Base-by-base conservation (phyloP, 2,329 filamentous ascomycete genomes). In the Chaetomium sp. region DNA sequence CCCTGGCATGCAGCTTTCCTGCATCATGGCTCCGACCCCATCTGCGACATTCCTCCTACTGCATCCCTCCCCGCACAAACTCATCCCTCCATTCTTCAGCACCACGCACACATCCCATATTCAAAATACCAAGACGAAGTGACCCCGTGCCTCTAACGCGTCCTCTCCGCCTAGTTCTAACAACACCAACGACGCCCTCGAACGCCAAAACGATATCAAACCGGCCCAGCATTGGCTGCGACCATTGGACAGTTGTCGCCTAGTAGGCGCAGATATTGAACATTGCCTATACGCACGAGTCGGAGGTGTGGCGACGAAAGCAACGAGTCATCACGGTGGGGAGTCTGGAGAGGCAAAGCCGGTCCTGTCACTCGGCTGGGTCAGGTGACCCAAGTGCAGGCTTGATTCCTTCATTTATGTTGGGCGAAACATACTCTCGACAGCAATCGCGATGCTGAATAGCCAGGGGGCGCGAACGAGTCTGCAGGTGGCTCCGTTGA, bases 401-500 rank as follows among this genome's bases (percentile, higher is more conserved):
- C 58, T 29, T 51, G 25, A 57, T 35, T 51, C 6, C 21, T 31
- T 50, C 50, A 67, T 65, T 70, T 75, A 81, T 80, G 78, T 74
- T 78, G 75, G 68, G 71, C 73, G 68, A 73, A 72, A 69, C 64
- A 63, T 53, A 54, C 63, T 55, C 57, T 66, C 65, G 72, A 70
- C 76, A 77, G 77, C 79, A 77, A 78, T 75, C 76, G 80, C 78
- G 72, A 81, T 80, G 79, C 78, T 80, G 76, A 79, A 76, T 70
- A 77, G 80, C 70, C 76, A 81, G 71, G 74, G 79, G 64, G 77
- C 80, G 76, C 81, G 84, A 76, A 80, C 84, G 74, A 87, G 84
- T 79, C 80, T 86, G 60, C 82, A 85, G 74, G 84, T 87, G 77
- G 85, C 86, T 73, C 85, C 86, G 64, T 78, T 88, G 65, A 73